Base-by-base conservation (phyloP, 78 protist species). In the Diacronema lutheri region DNA sequence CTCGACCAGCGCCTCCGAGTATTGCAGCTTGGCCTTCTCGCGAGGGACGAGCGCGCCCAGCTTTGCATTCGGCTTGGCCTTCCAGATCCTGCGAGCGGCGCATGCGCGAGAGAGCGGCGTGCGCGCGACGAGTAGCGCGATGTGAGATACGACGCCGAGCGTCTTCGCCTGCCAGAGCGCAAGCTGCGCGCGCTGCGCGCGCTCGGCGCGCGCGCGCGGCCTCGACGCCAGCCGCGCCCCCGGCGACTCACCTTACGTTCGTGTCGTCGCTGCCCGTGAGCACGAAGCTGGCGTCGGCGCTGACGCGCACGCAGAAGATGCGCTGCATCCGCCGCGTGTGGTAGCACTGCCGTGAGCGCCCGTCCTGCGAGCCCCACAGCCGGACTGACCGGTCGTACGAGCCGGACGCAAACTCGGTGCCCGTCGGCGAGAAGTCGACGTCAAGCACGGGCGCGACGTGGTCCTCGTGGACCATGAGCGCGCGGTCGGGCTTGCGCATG, bases 401-500 rank as follows among this genome's bases (percentile, higher is more conserved):
- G 33, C 96, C 98, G 0, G 97, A 64, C 7, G 93, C 97, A 21
- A 97, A 79, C 86, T 96, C 97, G 13, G 25, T 14, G 26, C 98
- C 99, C 0, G 99, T 96, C 25, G 99, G 99, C 23, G 95, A 72
- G 72, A 86, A 97, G 88, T 95, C 99, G 16, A 97, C 88, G 55
- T 84, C 93, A 55, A 97, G 76, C 29, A 96, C 98, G 0, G 98
- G 90, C 14, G 90, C 82, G 33, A 97, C 96, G 86, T 97, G 99
- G 81, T 91, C 98, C 65, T 88, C 84, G 88, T 93, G 94, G 19
- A 95, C 93, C 9, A 87, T 56, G 33, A 90, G 77, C 7, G 99
- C 98, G 64, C 38, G 50, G 37, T 87, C 71, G 33, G 97, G 76
- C 68, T 35, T 90, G 33, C 99, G 87, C 92, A 96, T 95, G 86